Evolutionary conservation across 2,329 filamentous ascomycete species (phyloP).

Genomic region (Botrytis hyacinthi): DNA sequence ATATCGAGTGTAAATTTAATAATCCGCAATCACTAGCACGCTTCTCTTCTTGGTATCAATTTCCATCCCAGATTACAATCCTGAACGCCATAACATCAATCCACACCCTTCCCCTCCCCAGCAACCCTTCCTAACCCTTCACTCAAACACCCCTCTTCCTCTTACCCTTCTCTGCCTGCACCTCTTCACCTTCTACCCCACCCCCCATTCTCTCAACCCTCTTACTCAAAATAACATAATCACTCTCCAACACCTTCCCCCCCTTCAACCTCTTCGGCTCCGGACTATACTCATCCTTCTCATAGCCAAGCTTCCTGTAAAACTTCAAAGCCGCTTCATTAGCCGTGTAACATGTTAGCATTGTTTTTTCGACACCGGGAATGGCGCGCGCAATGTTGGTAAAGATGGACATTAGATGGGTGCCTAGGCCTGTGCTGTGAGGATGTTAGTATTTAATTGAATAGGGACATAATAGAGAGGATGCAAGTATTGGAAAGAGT

Average conservation of each 20-base stretch:
- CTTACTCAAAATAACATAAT: constrained; percentile 62
- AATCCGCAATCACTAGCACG: neutral
- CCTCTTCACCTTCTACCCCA: neutral
- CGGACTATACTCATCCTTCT: constrained; percentile 55
- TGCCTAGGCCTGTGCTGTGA: constrained; percentile 60
- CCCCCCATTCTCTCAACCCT: neutral
- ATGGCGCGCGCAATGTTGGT: constrained; percentile 53
- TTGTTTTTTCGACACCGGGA: constrained; percentile 59
- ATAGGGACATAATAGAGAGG: neutral
- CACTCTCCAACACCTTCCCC: constrained; percentile 52
- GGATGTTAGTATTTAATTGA: constrained; percentile 5
- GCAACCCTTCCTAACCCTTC: neutral
- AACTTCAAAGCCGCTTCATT: constrained; percentile 59
- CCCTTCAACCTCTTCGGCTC: constrained; percentile 51
- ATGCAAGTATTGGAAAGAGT: neutral
- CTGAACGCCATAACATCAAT: neutral
- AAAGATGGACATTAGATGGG: constrained; percentile 56
- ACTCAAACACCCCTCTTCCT: neutral
- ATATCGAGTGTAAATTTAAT: neutral
- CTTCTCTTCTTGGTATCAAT: neutral
- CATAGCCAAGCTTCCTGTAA: constrained; percentile 61
- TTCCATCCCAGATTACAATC: too few relatives aligned
- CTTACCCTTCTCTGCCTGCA: neutral
- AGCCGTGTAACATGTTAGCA: constrained; percentile 69
- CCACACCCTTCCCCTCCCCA: too few relatives aligned